Conservation (phyloP, 768 basidiomycete species). For the Pluteus cervinus region DNA sequence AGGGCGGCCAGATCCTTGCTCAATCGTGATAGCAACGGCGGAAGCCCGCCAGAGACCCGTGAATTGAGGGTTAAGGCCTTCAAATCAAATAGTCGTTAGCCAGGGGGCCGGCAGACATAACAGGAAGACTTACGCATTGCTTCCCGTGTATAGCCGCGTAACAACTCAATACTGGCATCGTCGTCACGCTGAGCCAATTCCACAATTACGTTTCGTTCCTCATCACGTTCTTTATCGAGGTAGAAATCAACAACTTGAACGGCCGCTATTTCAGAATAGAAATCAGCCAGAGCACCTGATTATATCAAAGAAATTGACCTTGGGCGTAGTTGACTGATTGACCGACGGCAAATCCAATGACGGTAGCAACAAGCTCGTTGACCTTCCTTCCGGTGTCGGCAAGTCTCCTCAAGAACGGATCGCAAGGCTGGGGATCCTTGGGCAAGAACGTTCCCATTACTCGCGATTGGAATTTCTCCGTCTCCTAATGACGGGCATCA, state of each 20-base stretch:
- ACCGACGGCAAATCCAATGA: constrained; percentile 41
- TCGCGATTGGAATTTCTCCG: too few relatives aligned
- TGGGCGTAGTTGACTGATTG: constrained; percentile 43
- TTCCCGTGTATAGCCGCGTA: constrained; percentile 48
- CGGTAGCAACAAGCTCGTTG: constrained; percentile 36
- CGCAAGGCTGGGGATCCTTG: constrained; percentile 27
- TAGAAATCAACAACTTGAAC: constrained; percentile 49
- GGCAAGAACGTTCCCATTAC: too few relatives aligned
- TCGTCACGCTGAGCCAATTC: constrained; percentile 26
- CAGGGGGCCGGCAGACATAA: background rate
- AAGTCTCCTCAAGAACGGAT: constrained; percentile 32
- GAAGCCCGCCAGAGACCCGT: constrained; percentile 34
- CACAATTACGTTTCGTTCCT: constrained; percentile 34
- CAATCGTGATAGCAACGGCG: constrained; percentile 24
- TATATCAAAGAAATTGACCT: constrained; percentile 14
- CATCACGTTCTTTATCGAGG: constrained; percentile 32
- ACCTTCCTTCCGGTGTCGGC: constrained; percentile 27
- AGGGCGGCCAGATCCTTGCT: constrained; percentile 27
- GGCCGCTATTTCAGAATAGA: constrained; percentile 21
- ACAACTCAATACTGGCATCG: constrained; percentile 23
- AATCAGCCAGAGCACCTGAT: too few relatives aligned
- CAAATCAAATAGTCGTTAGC: background rate
- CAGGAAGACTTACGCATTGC: constrained; percentile 37
- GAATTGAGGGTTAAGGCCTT: constrained; percentile 34
- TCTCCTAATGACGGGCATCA: too few relatives aligned